Evolutionary conservation across 2,329 filamentous ascomycete species (phyloP), one percentile per base, ranked within the genome.

Genomic region (Exophiala spinifera): DNA sequence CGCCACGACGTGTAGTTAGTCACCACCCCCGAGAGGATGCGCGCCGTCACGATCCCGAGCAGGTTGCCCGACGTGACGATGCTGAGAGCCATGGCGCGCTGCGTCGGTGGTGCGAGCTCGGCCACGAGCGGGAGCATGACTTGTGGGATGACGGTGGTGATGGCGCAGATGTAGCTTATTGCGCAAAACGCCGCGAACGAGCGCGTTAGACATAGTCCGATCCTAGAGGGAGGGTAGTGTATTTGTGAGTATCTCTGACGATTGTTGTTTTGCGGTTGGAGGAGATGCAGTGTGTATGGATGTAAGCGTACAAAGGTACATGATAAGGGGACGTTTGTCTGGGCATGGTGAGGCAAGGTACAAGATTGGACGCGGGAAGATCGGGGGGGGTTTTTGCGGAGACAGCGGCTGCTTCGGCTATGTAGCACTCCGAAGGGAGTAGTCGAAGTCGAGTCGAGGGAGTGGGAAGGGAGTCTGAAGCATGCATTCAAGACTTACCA

Each of bases 81-180:
- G 4, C 86, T 85, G 4, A 92, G 76, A 11, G 86, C 83, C 21
- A 83, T 81, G 1, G 87, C 87, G 11, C 87, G 82, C 23, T 85
- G 80, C 39, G 84, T 73, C 0, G 82, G 76, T 0, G 88, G 87
- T 0, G 89, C 88, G 15, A 92, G 83, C 64, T 92, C 88, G 1
- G 88, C 87, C 0, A 91, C 87, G 0, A 94, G 75, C 0, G 89
- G 89, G 14, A 94, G 83, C 87, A 94, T 89, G 51, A 87, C 73
- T 69, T 87, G 84, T 11, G 88, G 89, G 2, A 89, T 92, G 1
- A 92, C 88, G 0, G 88, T 94, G 1, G 86, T 86, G n/a, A 87
- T 72, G n/a, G 85, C 84, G 10, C 82, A 83, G 50, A 92, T 72
- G 70, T 88, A 92, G 4, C 86, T 89, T 15, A 92, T 75, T 1